A percentile compares a stretch with the other conserved stretches of the same genome.
These are phyloP conservation scores for Trypanosoma melophagium DNA, from an alignment of 208 protist genomes.

Conservation along the genomic window DNA sequence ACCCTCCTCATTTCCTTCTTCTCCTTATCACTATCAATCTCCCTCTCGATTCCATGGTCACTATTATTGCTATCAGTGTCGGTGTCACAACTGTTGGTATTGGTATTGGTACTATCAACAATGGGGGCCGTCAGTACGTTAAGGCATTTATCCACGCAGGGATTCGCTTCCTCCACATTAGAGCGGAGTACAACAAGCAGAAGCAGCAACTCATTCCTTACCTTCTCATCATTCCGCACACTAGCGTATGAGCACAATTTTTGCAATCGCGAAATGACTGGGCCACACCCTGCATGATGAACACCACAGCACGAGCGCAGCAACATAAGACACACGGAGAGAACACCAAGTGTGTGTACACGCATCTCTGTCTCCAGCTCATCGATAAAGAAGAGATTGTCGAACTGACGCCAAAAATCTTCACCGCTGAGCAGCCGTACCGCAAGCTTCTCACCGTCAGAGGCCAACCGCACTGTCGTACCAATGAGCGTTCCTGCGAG, in stretches of 20 bases:
- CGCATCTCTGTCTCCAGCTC: neutral
- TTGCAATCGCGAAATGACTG: slow-evolving; percentile 10
- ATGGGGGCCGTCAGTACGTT: neutral
- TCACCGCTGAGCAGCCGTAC: slow-evolving; percentile 5
- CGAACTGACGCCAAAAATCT: slow-evolving; percentile 17
- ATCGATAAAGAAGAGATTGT: slow-evolving; percentile 7
- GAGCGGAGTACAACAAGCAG: slow-evolving; percentile 16
- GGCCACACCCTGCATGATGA: neutral
- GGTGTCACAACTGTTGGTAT: neutral
- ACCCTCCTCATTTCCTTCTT: neutral
- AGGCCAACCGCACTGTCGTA: slow-evolving; percentile 5
- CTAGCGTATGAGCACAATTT: neutral
- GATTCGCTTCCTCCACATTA: neutral
- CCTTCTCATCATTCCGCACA: neutral
- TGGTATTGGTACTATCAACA: neutral
- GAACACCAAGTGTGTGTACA: neutral
- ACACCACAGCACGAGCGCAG: slow-evolving; percentile 19
- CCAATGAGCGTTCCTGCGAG: slow-evolving; percentile 1
- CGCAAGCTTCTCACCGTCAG: slow-evolving; percentile 18
- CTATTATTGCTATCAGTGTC: neutral
- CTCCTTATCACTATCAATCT: neutral
- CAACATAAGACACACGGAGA: slow-evolving; percentile 9
- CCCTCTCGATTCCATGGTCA: neutral
- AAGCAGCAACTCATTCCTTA: slow-evolving; percentile 10
- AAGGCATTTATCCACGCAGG: slow-evolving; percentile 1